These are phyloP conservation scores for Blumeria graminis DNA, from an alignment of 2,329 filamentous ascomycete species.

Conservation along the genomic window DNA sequence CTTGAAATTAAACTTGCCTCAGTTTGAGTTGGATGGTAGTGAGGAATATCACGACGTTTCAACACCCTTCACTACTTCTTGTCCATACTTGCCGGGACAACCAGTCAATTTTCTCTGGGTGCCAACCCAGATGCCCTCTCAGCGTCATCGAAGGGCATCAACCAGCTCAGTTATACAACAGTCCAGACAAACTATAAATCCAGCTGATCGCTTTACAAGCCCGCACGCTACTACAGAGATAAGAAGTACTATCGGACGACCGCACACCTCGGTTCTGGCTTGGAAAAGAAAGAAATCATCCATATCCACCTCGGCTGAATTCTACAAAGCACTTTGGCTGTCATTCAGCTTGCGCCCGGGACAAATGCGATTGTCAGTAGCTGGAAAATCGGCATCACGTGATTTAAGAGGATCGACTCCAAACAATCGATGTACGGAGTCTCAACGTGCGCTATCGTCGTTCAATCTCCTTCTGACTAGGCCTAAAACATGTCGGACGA, in stretches of 20 bases:
- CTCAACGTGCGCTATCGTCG: no score
- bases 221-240: constrained; percentile 18
- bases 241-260: constrained; percentile 24
- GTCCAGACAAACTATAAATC: constrained; percentile 52
- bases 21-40: constrained; percentile 68
- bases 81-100: constrained; percentile 73
- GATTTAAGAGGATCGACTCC: no score
- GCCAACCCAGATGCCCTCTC: constrained; percentile 38
- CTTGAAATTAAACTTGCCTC: constrained; percentile 8
- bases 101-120: constrained; percentile 65
- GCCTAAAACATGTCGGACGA: no score
- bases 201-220: constrained; percentile 48
- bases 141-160: constrained; percentile 38
- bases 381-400: no score
- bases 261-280: constrained; percentile 19
- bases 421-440: no score
- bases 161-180: constrained; percentile 31
- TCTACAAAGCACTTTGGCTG: neutral
- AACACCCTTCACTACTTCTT: constrained; percentile 50
- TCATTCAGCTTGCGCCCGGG: neutral
- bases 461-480: no score
- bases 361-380: no score
- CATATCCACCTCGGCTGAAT: constrained; percentile 19
- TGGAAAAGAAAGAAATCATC: neutral
- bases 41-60: constrained; percentile 52